These are phyloP conservation scores for Microbotryum violaceum DNA, from an alignment of 1,284 basidiomycete genomes.

Conservation along the genomic window DNA sequence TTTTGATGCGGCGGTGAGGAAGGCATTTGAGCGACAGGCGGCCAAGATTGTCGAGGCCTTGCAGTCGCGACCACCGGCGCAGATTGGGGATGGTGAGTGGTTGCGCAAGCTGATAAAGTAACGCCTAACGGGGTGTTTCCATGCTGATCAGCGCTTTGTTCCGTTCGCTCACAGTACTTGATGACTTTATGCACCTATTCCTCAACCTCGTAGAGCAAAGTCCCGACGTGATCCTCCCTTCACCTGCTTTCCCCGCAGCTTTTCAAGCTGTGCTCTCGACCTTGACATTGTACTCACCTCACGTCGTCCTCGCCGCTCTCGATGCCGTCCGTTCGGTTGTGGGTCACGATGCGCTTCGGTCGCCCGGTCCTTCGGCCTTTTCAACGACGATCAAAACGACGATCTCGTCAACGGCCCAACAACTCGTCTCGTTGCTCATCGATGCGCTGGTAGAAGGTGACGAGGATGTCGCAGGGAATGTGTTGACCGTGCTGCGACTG, in stretches of 20 bases:
- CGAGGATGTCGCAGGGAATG: conserved; percentile 67
- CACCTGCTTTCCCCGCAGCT: conserved; percentile 62
- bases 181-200: conserved; percentile 85
- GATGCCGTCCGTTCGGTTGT: conserved; percentile 69
- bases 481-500: conserved; percentile 69
- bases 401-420: conserved; percentile 65
- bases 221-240: conserved; percentile 70
- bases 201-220: conserved; percentile 59
- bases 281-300: conserved; percentile 68
- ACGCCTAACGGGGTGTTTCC: too few species aligned
- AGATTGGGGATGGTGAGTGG: conserved; percentile 69
- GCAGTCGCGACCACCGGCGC: conserved; percentile 56
- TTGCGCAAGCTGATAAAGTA: too few species aligned
- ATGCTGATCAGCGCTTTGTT: neutral
- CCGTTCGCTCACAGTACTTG: conserved; percentile 59
- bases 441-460: conserved; percentile 79
- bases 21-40: conserved; percentile 67
- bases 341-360: conserved; percentile 49
- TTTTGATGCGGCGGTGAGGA: conserved; percentile 47
- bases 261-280: conserved; percentile 68
- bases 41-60: conserved; percentile 60
- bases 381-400: conserved; percentile 51
- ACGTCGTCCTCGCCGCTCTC: conserved; percentile 70
- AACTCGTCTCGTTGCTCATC: conserved; percentile 62
- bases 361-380: conserved; percentile 3